phyloP scores from a whole-genome alignment of 2,329 filamentous ascomycete species.

The Penicillium italicum region DNA sequence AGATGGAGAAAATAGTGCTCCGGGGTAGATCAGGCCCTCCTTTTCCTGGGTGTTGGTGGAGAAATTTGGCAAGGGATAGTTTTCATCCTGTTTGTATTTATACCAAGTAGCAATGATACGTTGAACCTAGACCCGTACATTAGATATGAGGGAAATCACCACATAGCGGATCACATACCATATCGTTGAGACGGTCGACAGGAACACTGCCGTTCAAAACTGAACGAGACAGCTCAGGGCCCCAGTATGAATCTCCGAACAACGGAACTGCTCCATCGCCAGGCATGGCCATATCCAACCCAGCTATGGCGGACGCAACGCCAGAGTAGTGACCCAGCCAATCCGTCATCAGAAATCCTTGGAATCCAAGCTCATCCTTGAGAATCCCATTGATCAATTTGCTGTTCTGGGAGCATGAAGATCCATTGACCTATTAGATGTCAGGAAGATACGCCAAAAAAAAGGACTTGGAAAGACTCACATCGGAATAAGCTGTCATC shows the following conservation, averaged over 20 bases:
- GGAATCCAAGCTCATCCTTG: constrained; percentile 71
- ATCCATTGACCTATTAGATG: constrained; percentile 56
- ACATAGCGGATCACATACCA: constrained; percentile 26
- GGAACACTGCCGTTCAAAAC: constrained; percentile 58
- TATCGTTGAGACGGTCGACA: constrained; percentile 53
- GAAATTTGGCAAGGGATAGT: constrained; percentile 57
- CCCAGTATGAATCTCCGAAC: constrained; percentile 54
- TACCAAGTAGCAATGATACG: constrained; percentile 59
- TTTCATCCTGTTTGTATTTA: constrained; percentile 54
- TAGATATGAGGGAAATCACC: background rate
- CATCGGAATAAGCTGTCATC: constrained; percentile 45
- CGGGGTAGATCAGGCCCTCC: constrained; percentile 56
- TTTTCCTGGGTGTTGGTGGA: constrained; percentile 56
- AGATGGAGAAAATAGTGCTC: constrained; percentile 55
- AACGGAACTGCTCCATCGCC: constrained; percentile 55
- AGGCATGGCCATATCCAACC: constrained; percentile 69
- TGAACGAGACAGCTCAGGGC: constrained; percentile 52
- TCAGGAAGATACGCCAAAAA: background rate
- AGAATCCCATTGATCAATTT: constrained; percentile 66
- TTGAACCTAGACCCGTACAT: constrained; percentile 42
- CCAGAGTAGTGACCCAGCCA: constrained; percentile 63
- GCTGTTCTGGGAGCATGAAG: constrained; percentile 64
- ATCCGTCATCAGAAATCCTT: constrained; percentile 68
- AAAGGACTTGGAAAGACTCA: constrained; percentile 13
- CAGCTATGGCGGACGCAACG: constrained; percentile 57